A percentile compares a stretch with the other conserved stretches of the same genome.
Evolutionary conservation across 2,329 filamentous ascomycete genomes (phyloP).

Genomic region (Penicillium verrucosum): DNA sequence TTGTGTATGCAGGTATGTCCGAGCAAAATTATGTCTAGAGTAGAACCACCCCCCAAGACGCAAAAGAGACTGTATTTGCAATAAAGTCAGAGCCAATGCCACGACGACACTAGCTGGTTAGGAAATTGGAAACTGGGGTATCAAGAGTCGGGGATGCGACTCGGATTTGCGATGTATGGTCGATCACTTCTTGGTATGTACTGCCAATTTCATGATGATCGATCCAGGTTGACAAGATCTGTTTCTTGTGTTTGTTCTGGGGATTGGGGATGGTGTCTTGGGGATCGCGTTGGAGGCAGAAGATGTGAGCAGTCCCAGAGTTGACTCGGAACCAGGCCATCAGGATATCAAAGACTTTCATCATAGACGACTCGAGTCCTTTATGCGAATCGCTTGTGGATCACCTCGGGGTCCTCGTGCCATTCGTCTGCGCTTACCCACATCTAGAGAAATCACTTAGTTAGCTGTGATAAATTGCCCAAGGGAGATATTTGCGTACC

Average conservation of each 20-base stretch:
- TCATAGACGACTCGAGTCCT: background rate
- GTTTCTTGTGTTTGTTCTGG: background rate
- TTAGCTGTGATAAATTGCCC: background rate
- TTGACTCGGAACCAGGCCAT: background rate
- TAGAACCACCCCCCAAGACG: slow-evolving; percentile 1
- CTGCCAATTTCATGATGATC: slow-evolving; percentile 3
- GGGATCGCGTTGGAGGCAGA: background rate
- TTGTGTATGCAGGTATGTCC: slow-evolving; percentile 2
- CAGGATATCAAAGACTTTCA: background rate
- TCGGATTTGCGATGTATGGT: slow-evolving; percentile 15
- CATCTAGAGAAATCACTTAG: slow-evolving; percentile 63
- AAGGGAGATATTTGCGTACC: slow-evolving; percentile 52
- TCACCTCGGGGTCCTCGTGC: slow-evolving; percentile 99
- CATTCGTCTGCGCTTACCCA: slow-evolving; percentile 99
- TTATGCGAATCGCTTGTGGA: slow-evolving; percentile 94
- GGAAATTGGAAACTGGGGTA: slow-evolving; percentile 23
- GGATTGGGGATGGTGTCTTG: background rate
- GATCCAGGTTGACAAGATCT: slow-evolving; percentile 1
- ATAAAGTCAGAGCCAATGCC: slow-evolving; percentile 6
- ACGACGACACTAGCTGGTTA: slow-evolving; percentile 4
- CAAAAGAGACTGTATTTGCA: slow-evolving; percentile 9
- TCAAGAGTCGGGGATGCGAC: slow-evolving; percentile 28
- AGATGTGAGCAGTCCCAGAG: background rate
- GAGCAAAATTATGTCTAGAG: slow-evolving; percentile 1
- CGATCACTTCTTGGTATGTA: slow-evolving; percentile 8